Conservation (phyloP, 1,139 yeast genomes). For the Saccharomyces uvarum region DNA sequence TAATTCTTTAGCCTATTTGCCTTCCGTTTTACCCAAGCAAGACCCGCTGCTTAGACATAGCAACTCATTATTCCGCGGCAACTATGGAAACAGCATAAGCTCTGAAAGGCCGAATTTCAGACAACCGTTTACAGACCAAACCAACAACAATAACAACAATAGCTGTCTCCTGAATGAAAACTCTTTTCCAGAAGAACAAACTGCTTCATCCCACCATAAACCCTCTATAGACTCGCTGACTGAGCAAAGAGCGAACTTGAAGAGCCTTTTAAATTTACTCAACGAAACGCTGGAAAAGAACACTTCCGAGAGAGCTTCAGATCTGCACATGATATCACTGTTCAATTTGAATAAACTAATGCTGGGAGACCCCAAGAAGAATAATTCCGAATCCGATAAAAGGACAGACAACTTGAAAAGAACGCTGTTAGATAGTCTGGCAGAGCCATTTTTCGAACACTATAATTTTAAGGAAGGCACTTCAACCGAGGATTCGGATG, state of each 20-base stretch:
- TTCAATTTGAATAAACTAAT: conserved; percentile 36
- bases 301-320: conserved; percentile 31
- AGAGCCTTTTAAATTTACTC: conserved; percentile 23
- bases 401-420: conserved; percentile 35
- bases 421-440: conserved; percentile 58
- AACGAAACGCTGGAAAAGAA: conserved; percentile 34
- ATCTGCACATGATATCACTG: conserved; percentile 30
- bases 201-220: conserved; percentile 2
- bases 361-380: conserved; percentile 34
- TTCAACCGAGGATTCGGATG: conserved; percentile 22
- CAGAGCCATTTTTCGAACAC: conserved; percentile 63
- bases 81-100: conserved; percentile 3
- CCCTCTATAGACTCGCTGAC: conserved; percentile 11
- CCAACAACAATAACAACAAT: not conserved
- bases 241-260: conserved; percentile 25
- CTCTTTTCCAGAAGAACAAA: not conserved
- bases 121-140: conserved; percentile 7
- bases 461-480: conserved; percentile 22
- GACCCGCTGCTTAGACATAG: not conserved
- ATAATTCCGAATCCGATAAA: conserved; percentile 11
- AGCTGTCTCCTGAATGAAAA: not conserved
- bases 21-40: conserved; percentile 4
- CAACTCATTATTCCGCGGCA: not conserved
- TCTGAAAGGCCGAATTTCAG: conserved; percentile 4
- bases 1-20: conserved; percentile 11